A percentile compares a stretch with the other conserved stretches of the same genome.
These are phyloP conservation scores for Phyllosticta capitalensis DNA, from an alignment of 2,329 filamentous ascomycete species.

Conservation along the genomic window DNA sequence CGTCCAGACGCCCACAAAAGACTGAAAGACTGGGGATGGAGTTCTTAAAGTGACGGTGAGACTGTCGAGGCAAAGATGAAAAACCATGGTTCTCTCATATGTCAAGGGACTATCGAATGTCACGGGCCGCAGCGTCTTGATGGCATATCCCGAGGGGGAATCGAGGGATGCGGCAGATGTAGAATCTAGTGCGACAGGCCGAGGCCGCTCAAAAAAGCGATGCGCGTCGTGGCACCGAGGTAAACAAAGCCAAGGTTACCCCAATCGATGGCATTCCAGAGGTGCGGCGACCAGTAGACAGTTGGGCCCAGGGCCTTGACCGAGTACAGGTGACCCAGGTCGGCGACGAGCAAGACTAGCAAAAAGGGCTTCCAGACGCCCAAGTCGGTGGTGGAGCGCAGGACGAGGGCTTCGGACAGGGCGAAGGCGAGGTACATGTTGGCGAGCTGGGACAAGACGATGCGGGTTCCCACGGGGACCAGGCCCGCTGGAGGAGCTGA, in stretches of 20 bases:
- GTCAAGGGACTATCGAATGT: too few relatives aligned
- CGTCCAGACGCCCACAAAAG: too few relatives aligned
- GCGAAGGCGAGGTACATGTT: conserved; percentile 72
- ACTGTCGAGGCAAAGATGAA: neutral
- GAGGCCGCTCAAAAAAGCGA: conserved; percentile 37
- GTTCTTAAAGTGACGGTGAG: neutral
- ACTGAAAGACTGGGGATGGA: neutral
- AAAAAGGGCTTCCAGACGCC: conserved; percentile 62
- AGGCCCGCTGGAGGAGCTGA: conserved; percentile 36
- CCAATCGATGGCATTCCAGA: conserved; percentile 60
- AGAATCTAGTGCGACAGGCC: conserved; percentile 16
- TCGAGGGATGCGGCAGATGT: neutral
- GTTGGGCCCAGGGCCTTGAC: conserved; percentile 48
- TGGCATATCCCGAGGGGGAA: neutral
- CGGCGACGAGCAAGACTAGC: conserved; percentile 60
- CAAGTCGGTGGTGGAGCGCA: conserved; percentile 58
- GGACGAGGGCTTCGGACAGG: conserved; percentile 65
- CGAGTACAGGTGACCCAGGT: conserved; percentile 65
- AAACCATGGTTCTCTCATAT: neutral
- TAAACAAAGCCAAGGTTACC: conserved; percentile 66
- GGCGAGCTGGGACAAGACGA: conserved; percentile 64
- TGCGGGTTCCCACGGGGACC: conserved; percentile 51
- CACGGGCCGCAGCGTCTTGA: too few relatives aligned
- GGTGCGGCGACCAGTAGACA: conserved; percentile 53
- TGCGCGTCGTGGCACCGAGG: conserved; percentile 40